phyloP scores from a whole-genome alignment of 108 stramenopile species.

The Stephanodiscus minutulus region DNA sequence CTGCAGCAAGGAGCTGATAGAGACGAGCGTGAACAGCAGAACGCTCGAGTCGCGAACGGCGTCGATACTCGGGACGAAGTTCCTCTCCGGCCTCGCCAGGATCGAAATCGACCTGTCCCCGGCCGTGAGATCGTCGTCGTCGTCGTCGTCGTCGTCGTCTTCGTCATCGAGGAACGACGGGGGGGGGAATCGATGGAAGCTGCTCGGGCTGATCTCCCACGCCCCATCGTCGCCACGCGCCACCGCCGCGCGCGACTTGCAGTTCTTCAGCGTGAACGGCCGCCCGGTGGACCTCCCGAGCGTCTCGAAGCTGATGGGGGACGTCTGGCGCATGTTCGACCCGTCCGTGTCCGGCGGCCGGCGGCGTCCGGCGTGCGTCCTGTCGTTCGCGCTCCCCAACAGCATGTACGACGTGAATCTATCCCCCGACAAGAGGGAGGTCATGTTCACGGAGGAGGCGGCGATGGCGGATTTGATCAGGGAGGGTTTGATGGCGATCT shows the following conservation, averaged over 20 bases:
- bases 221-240: slow-evolving; percentile 60
- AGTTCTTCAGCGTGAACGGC: slow-evolving; percentile 94
- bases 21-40: slow-evolving; percentile 53
- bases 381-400: slow-evolving; percentile 81
- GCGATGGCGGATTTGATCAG: slow-evolving; percentile 55
- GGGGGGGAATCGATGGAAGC: slow-evolving; percentile 43
- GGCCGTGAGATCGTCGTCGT: slow-evolving; percentile 9
- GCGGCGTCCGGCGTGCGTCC: slow-evolving; percentile 87
- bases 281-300: slow-evolving; percentile 95
- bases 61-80: slow-evolving; percentile 64
- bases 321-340: slow-evolving; percentile 87
- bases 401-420: slow-evolving; percentile 93
- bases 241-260: slow-evolving; percentile 62
- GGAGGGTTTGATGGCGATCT: slow-evolving; percentile 52
- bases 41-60: slow-evolving; percentile 65
- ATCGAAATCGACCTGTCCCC: slow-evolving; percentile 52
- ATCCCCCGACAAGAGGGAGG: slow-evolving; percentile 95
- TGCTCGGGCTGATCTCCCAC: slow-evolving; percentile 81
- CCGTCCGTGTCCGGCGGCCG: slow-evolving; percentile 12
- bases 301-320: slow-evolving; percentile 62
- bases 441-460: slow-evolving; percentile 81
- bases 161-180: slow-evolving; percentile 6
- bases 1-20: slow-evolving; percentile 13
- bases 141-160: background rate
- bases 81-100: slow-evolving; percentile 51